These are phyloP conservation scores for Patellaria atrata DNA, from an alignment of 495 filamentous ascomycete genomes.

Conservation along the genomic window DNA sequence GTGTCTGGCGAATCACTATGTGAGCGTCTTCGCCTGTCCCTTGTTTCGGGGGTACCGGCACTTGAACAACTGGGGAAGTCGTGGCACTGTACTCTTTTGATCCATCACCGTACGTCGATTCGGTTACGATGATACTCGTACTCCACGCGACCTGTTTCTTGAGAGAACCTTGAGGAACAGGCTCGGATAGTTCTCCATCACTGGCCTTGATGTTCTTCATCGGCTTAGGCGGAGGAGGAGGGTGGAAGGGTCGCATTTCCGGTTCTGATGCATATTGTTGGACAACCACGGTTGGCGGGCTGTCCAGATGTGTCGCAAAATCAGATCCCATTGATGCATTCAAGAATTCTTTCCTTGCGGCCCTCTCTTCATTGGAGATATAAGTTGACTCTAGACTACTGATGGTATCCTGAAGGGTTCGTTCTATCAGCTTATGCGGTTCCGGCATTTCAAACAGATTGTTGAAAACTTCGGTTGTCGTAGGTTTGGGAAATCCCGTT, in stretches of 20 bases:
- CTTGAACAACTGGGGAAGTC: slow-evolving; percentile 24
- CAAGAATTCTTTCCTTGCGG: slow-evolving; percentile 28
- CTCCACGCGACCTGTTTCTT: slow-evolving; percentile 49
- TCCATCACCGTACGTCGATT: slow-evolving; percentile 56
- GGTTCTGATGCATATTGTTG: too few species aligned
- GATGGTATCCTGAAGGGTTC: slow-evolving; percentile 60
- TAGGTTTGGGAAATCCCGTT: slow-evolving; percentile 57
- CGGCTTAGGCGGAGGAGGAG: not conserved
- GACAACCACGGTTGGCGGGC: too few species aligned
- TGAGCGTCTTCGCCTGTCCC: slow-evolving; percentile 6
- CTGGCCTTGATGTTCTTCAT: not conserved
- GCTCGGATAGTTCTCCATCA: not conserved
- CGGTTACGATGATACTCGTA: slow-evolving; percentile 67
- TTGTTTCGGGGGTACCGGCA: slow-evolving; percentile 8
- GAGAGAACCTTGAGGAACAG: slow-evolving; percentile 1
- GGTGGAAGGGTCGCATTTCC: too few species aligned
- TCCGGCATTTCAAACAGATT: slow-evolving; percentile 56
- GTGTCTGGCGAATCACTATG: slow-evolving; percentile 19
- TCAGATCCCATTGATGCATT: too few species aligned
- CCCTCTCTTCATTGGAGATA: slow-evolving; percentile 22
- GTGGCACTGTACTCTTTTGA: slow-evolving; percentile 40
- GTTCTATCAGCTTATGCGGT: slow-evolving; percentile 32
- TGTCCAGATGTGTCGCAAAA: slow-evolving; percentile 11
- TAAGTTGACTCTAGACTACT: slow-evolving; percentile 39
- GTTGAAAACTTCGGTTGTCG: slow-evolving; percentile 59